Percentiles rank a stretch among this genome's conserved stretches.
These are phyloP conservation scores for Trametes sanguinea DNA, from an alignment of 768 basidiomycete genomes.

Conservation along the genomic window DNA sequence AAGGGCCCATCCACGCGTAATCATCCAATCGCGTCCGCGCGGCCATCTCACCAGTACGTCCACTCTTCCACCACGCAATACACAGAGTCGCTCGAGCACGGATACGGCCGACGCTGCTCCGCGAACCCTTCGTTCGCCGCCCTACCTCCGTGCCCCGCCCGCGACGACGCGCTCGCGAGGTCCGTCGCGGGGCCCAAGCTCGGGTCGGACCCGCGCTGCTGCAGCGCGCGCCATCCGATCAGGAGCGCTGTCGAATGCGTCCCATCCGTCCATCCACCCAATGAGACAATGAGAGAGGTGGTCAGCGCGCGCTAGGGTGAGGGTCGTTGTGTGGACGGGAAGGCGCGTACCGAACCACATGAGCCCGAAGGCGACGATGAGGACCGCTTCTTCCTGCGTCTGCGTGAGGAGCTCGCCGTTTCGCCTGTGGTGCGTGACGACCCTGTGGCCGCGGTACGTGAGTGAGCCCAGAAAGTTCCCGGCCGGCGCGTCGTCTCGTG, in stretches of 20 bases:
- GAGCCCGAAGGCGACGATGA: conserved; percentile 71
- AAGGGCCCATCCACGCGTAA: background rate
- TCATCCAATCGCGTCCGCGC: background rate
- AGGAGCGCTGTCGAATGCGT: conserved; percentile 38
- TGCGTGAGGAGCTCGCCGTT: conserved; percentile 64
- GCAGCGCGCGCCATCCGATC: conserved; percentile 44
- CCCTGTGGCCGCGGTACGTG: conserved; percentile 39
- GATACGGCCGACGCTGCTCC: conserved; percentile 43
- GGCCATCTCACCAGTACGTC: conserved; percentile 43
- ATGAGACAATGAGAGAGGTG: too few relatives aligned
- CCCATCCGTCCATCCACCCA: background rate
- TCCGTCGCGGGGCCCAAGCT: conserved; percentile 20
- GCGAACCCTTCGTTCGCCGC: conserved; percentile 26
- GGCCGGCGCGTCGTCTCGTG: background rate
- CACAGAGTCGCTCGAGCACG: conserved; percentile 59
- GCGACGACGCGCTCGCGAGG: conserved; percentile 21
- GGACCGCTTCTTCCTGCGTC: conserved; percentile 70
- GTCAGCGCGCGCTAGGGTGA: background rate
- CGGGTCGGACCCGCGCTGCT: conserved; percentile 27
- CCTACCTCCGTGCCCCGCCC: conserved; percentile 17
- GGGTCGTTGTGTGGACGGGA: background rate
- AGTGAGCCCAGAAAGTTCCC: background rate
- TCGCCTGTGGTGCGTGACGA: conserved; percentile 65
- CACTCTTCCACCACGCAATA: conserved; percentile 78
- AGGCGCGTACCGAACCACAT: conserved; percentile 70